These are phyloP conservation scores for Globisporangium canariense DNA, from an alignment of 352 stramenopile genomes.

Conservation along the genomic window DNA sequence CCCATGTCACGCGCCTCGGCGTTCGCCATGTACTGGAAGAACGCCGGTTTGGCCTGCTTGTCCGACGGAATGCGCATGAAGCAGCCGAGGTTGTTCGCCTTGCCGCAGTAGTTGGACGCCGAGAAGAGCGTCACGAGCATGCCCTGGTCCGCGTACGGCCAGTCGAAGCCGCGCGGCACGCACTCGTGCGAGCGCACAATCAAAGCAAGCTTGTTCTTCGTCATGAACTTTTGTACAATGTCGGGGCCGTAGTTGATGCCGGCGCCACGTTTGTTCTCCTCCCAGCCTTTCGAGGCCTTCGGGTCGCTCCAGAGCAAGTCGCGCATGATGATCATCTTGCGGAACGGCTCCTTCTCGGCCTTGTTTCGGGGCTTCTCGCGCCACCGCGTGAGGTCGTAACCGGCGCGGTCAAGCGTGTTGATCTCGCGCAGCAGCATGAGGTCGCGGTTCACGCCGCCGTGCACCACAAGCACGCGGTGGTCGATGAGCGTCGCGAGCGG, in stretches of 20 bases:
- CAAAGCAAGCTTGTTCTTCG: constrained; percentile 76
- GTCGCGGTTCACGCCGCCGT: constrained; percentile 78
- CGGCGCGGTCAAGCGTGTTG: constrained; percentile 50
- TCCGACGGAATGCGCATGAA: constrained; percentile 80
- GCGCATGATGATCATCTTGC: constrained; percentile 70
- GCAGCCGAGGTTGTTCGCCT: constrained; percentile 82
- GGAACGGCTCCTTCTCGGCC: constrained; percentile 44
- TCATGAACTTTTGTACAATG: constrained; percentile 85
- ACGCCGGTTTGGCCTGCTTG: constrained; percentile 66
- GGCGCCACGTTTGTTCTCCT: constrained; percentile 79
- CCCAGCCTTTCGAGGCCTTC: constrained; percentile 54
- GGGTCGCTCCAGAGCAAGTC: constrained; percentile 85
- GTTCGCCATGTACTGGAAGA: constrained; percentile 88
- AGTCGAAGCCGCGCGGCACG: constrained; percentile 76
- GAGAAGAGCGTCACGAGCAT: constrained; percentile 88
- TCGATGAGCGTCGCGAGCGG: constrained; percentile 76
- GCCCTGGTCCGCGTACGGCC: constrained; percentile 74
- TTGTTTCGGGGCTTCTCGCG: constrained; percentile 56
- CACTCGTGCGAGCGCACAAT: constrained; percentile 87
- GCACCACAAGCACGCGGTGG: constrained; percentile 66
- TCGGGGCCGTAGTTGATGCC: constrained; percentile 76
- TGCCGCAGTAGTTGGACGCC: constrained; percentile 84
- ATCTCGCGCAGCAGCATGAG: constrained; percentile 50
- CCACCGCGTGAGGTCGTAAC: constrained; percentile 77
- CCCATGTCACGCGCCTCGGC: constrained; percentile 77